Evolutionary conservation across 345 rosid species (phyloP), one percentile per base, ranked within the genome.

Genomic region (Noccaea caerulescens): DNA sequence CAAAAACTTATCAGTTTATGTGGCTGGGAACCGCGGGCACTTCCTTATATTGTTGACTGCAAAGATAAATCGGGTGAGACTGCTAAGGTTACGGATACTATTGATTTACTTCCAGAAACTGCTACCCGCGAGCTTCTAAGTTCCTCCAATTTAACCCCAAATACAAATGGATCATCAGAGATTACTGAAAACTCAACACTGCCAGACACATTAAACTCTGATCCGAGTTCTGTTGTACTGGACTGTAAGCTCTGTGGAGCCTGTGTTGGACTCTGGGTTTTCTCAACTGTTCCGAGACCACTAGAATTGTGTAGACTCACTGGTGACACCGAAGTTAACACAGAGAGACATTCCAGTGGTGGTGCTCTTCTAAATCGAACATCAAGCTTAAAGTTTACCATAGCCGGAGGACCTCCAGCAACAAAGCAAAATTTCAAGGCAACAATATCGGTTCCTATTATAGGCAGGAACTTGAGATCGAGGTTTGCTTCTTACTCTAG

Each of bases 231-330:
- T 62, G 85, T 88, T 68, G 98, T 87, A 76, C 78, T 92, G 65
- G 97, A 92, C 76, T 95, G 98, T 81, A 80, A 77, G 82, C 90
- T 92, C 68, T 90, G 99, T 85, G 98, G 99, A 34, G 97, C 99
- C 46, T 85, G 83, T 76, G 94, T 86, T 80, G 99, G 99, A 55
- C 82, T 95, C 72, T 90, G 99, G 99, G 77, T 87, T 64, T 92
- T 87, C 82, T 71, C 80, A 64, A 78, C 82, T 18, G 84, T 88
- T 73, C 75, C 80, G 33, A 77, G 72, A 52, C 98, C 99, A 38
- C 20, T 87, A n/a, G 97, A 95, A 80, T 63, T 85, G 71, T 79
- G 88, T 68, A 88, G 92, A 81, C 58, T 95, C 54, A 83, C 82
- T 42, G 98, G 96, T 53, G 76, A 50, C 60, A 61, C 88, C 0